Evolutionary conservation across 2,329 filamentous ascomycete genomes (phyloP).

Genomic region (Didymella keratinophila): DNA sequence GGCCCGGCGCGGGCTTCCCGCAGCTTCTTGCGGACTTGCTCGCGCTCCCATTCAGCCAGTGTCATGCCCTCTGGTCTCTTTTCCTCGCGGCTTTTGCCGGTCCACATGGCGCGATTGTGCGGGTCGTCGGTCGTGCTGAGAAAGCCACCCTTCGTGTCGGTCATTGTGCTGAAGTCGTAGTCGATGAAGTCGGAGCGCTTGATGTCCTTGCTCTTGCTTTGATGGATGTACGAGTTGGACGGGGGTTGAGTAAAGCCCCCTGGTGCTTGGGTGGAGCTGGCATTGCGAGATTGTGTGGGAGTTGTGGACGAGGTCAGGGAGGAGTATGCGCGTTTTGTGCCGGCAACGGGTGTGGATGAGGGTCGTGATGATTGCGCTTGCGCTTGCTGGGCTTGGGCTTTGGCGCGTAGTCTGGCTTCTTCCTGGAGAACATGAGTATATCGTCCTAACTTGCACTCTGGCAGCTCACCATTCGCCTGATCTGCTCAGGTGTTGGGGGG

Average conservation of each 20-base stretch:
- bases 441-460: too few species aligned
- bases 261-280: conserved; percentile 66
- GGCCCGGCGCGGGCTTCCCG: conserved; percentile 78
- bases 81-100: conserved; percentile 55
- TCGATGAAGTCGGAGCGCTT: conserved; percentile 82
- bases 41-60: conserved; percentile 86
- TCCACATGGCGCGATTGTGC: conserved; percentile 75
- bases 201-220: conserved; percentile 78
- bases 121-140: conserved; percentile 91
- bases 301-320: conserved; percentile 64
- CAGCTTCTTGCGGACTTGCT: conserved; percentile 76
- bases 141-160: conserved; percentile 96
- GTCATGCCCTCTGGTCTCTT: conserved; percentile 88
- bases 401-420: conserved; percentile 85
- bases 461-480: conserved; percentile 62
- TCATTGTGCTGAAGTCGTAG: conserved; percentile 98
- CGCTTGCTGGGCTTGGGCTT: conserved; percentile 71
- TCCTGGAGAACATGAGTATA: conserved; percentile 63
- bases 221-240: conserved; percentile 64
- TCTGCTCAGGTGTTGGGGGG: conserved; percentile 67
- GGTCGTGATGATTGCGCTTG: conserved; percentile 36
- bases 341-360: conserved; percentile 48
- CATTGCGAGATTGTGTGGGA: conserved; percentile 67
- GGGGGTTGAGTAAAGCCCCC: conserved; percentile 46
- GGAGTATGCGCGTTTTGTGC: conserved; percentile 76